Evolutionary conservation across 202 grass and related monocot species (phyloP).

Genomic region (Alloteropsis angusta): DNA sequence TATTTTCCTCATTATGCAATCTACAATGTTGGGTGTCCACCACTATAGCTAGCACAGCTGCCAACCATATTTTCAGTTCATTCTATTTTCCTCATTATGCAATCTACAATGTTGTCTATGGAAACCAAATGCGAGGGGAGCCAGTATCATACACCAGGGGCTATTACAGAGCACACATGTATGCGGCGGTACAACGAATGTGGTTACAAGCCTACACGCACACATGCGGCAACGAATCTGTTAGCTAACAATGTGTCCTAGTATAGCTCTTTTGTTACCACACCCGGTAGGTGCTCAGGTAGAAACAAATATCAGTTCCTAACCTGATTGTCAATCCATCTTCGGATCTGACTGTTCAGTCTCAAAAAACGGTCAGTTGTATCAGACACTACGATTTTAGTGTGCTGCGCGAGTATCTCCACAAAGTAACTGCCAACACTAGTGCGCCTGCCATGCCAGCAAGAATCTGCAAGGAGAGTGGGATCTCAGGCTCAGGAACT

Average conservation of each 20-base stretch:
- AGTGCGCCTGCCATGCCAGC: constrained; percentile 66
- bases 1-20: not conserved
- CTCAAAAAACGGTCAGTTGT: not conserved
- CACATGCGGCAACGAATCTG: constrained; percentile 30
- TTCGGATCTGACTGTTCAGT: constrained; percentile 16
- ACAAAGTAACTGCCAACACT: constrained; percentile 71
- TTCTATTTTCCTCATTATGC: not conserved
- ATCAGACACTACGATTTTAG: constrained; percentile 47
- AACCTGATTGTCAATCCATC: constrained; percentile 1
- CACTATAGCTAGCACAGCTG: not conserved
- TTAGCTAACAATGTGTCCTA: constrained; percentile 23
- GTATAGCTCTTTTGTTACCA: constrained; percentile 19
- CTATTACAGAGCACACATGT: constrained; percentile 22
- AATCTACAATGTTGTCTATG: constrained; percentile 1
- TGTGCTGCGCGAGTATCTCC: constrained; percentile 76
- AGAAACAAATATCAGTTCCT: constrained; percentile 14
- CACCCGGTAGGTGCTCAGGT: not conserved
- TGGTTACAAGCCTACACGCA: constrained; percentile 17
- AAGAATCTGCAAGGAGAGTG: constrained; percentile 63
- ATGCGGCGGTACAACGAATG: constrained; percentile 4
- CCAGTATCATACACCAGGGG: constrained; percentile 6
- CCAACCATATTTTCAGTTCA: not conserved
- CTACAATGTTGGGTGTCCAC: not conserved
- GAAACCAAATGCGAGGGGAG: constrained; percentile 19
- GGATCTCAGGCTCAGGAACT: constrained; percentile 11